Conservation (phyloP, 2,329 filamentous ascomycete genomes). For the Aspergillus calidoustus region DNA sequence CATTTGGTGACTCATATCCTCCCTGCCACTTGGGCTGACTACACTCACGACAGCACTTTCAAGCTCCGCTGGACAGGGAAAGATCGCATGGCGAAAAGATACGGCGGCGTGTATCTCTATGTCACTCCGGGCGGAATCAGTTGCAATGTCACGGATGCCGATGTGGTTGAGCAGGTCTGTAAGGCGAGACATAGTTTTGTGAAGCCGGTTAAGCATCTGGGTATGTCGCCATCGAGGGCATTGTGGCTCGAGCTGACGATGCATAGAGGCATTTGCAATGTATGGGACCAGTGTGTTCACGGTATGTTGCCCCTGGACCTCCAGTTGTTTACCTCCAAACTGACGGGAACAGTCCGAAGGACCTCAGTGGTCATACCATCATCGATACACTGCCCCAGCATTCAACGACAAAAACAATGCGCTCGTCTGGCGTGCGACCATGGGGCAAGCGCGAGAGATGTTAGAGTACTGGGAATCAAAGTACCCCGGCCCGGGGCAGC, state of each 20-base stretch:
- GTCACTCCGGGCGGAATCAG: neutral
- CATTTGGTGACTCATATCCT: neutral
- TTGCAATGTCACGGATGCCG: neutral
- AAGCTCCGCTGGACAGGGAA: neutral
- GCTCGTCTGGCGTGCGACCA: neutral
- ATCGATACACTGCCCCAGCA: neutral
- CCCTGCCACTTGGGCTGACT: neutral
- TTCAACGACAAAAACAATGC: neutral
- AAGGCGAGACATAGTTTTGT: neutral
- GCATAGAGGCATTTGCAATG: neutral
- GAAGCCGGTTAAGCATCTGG: neutral
- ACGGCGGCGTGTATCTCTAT: neutral
- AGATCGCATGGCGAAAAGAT: neutral
- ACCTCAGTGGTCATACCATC: neutral
- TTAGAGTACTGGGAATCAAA: neutral
- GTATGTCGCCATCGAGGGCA: neutral
- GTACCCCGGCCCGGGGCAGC: neutral
- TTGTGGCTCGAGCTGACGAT: neutral
- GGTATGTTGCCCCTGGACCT: neutral
- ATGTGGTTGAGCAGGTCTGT: neutral
- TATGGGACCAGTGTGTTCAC: neutral
- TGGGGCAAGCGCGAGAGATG: neutral
- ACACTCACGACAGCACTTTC: constrained; percentile 3
- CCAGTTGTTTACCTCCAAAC: neutral
- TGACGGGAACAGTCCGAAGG: neutral